Evolutionary conservation across 2,329 filamentous ascomycete genomes (phyloP), one percentile per base, ranked within the genome.

Genomic region (Fusarium setosum): DNA sequence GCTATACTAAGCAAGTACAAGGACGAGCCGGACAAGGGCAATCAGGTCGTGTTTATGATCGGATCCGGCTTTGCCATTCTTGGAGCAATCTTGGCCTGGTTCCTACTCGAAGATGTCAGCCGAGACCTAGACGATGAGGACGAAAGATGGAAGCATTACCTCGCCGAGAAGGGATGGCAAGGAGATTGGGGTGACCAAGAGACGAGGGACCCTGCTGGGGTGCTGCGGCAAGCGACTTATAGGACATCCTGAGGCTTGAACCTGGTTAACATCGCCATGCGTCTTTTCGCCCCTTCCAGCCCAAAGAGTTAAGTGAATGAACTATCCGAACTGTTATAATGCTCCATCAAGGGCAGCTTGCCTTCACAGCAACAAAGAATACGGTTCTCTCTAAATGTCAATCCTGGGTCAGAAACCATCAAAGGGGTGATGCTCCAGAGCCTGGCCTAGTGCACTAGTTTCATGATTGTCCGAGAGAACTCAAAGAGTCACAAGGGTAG

Each of bases 31-130:
- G 71, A 76, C 12, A 80, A 81, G 60, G 83, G 83, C 1, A 76
- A 83, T 26, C 82, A 84, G 57, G 81, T 76, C 0, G 80, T 80
- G 0, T 85, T 86, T 60, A 72, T 86, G 13, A 83, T 85, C 56
- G 83, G 82, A 0, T 78, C 80, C 4, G 82, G 73, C 0, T 84
- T 86, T 67, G 80, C 81, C 0, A 72, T 81, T 0, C 67, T 82
- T 2, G 84, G 83, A 6, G 80, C 77, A 1, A 11, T 63, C 17
- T 37, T 55, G 24, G 56, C 50, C 12, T 50, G 44, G 21, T 63
- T 63, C 20, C 45, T 63, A 41, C 53, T 63, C 44, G 40, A 54
- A 23, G 66, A 72, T 26, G 70, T 65, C 37, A 71, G 65, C 11
- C 50, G 62, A 5, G n/a, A 55, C n/a, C 42, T 72, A 13, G 64